Conservation (phyloP, 2,329 filamentous ascomycete genomes). For the Aspergillus sp. region DNA sequence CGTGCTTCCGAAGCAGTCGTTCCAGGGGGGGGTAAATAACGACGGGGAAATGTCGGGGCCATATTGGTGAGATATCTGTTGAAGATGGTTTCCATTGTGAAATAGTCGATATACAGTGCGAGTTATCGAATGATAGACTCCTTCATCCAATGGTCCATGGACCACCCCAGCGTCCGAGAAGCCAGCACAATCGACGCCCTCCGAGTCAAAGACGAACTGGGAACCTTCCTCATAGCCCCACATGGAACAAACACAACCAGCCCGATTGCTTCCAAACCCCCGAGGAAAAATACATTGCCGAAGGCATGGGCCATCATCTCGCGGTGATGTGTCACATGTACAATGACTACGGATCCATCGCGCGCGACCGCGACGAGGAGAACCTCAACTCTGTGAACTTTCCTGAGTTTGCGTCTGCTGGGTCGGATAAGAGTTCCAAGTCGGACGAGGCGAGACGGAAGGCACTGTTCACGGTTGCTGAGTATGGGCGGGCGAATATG, state of each 20-base stretch:
- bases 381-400: conserved; percentile 30
- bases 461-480: conserved; percentile 16
- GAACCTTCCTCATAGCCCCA: conserved; percentile 5
- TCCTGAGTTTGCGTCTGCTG: conserved; percentile 16
- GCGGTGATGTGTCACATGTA: conserved; percentile 25
- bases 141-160: conserved; percentile 2
- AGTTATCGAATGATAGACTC: not conserved
- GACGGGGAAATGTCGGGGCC: too few relatives aligned
- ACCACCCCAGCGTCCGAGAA: conserved; percentile 1
- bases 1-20: too few relatives aligned
- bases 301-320: conserved; percentile 12
- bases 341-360: conserved; percentile 28
- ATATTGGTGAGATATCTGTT: too few relatives aligned
- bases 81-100: not conserved
- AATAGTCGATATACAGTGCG: not conserved
- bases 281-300: conserved; percentile 3
- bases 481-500: conserved; percentile 20
- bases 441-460: not conserved
- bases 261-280: not conserved
- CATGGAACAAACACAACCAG: conserved; percentile 3
- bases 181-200: not conserved
- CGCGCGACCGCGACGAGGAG: conserved; percentile 21
- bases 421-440: not conserved
- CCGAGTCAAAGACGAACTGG: conserved; percentile 1
- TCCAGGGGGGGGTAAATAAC: too few relatives aligned